Conservation (phyloP, 2,329 filamentous ascomycete species). For the Apiospora pterosperma region DNA sequence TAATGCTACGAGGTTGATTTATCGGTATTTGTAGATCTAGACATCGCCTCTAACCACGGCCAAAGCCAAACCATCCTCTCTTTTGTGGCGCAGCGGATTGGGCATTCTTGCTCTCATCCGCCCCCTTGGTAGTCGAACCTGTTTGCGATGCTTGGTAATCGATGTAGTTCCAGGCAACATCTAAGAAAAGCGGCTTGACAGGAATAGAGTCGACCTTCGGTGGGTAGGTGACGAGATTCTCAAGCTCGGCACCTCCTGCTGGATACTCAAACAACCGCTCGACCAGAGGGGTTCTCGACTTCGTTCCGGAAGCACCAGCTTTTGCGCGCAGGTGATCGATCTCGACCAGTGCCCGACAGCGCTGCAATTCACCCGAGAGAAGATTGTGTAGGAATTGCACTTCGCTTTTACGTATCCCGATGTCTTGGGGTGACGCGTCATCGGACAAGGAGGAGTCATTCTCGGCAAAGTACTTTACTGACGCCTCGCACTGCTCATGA, state of each 20-base stretch:
- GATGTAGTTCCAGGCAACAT: constrained; percentile 97
- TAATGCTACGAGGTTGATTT: not conserved
- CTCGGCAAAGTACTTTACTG: constrained; percentile 44
- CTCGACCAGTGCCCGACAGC: constrained; percentile 81
- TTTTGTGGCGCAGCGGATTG: constrained; percentile 48
- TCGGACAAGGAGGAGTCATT: constrained; percentile 26
- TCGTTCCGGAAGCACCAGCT: constrained; percentile 38
- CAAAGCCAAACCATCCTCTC: constrained; percentile 77
- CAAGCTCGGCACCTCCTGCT: constrained; percentile 65
- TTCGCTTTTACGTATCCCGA: constrained; percentile 62
- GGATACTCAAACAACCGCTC: constrained; percentile 77
- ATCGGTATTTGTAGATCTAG: not conserved
- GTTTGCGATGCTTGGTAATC: constrained; percentile 70
- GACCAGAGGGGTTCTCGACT: constrained; percentile 58
- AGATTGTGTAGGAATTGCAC: constrained; percentile 56
- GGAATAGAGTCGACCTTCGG: constrained; percentile 79
- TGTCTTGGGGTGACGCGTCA: constrained; percentile 54
- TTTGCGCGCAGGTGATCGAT: constrained; percentile 63
- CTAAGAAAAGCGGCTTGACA: constrained; percentile 92
- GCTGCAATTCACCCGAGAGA: constrained; percentile 70
- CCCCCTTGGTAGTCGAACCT: constrained; percentile 23
- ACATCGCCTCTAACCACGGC: constrained; percentile 33
- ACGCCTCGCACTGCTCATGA: constrained; percentile 54
- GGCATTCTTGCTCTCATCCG: constrained; percentile 30
- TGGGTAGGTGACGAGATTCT: constrained; percentile 82